Base-by-base conservation (phyloP, 2,329 filamentous ascomycete species). In the Drechslerella dactyloides region DNA sequence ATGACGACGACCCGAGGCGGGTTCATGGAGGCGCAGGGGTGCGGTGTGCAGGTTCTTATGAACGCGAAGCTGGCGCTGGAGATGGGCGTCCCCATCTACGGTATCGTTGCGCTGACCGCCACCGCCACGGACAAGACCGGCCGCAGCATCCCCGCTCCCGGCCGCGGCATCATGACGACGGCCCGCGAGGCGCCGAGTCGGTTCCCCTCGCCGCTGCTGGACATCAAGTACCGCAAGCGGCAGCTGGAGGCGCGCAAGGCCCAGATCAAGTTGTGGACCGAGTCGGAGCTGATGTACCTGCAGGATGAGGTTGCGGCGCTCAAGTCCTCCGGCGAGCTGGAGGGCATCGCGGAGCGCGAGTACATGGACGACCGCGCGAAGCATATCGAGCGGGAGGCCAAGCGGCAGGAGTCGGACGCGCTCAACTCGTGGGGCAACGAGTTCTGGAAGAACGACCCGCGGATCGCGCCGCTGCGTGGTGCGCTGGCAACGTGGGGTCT, bases 101-200 rank as follows among this genome's bases (percentile, higher is more conserved):
- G 93, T 84, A 87, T 99, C 74, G 82, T 99, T 77, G 96, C 90
- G 70, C 86, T 97, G 78, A 97, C 93, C 46, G 91, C 92, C 46
- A 99, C 94, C 50, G 96, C 96, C 66, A 97, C 93, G 57, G 94
- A 99, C 85, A 97, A 99, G 87, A 99, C 97, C 80, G 94, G 94
- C 56, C 92, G 94, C 74, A 99, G 94, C 15, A 93, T 99, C 8
- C 94, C 94, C 66, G 94, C 94, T 73, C 94, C 94, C 64, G 94
- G 94, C 27, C 91, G 97, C 82, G 94, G 94, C 89, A 91, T 99
- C 59, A 85, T 99, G 78, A 97, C 93, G 59, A 96, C 91, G 74
- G 94, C 94, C 74, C 91, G 93, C 74, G 94, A 99, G 84, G 87
- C 90, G 75, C 85, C 89, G 52, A 89, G 91, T 82, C 96, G 93